These are phyloP conservation scores for Pneumocystis oryctolagi DNA, from an alignment of 1,139 yeast species.

Conservation along the genomic window DNA sequence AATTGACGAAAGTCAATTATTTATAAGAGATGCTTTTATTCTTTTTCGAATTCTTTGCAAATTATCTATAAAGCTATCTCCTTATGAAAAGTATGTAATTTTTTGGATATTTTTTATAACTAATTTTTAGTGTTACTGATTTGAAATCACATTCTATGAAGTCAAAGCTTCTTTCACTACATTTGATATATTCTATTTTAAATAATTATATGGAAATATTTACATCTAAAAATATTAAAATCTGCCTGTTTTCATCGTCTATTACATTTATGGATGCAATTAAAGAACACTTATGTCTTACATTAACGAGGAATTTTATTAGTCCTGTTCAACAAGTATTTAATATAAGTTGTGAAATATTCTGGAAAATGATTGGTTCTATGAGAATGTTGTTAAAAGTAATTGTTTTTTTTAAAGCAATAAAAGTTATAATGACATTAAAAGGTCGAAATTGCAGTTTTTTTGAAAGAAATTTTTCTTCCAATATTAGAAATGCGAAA, in stretches of 20 bases:
- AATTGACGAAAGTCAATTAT: slow-evolving; percentile 45
- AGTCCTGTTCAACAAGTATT: slow-evolving; percentile 83
- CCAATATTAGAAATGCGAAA: slow-evolving; percentile 87
- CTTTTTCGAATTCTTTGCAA: slow-evolving; percentile 91
- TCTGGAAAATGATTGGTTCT: slow-evolving; percentile 75
- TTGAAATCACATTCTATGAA: slow-evolving; percentile 85
- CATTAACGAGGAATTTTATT: slow-evolving; percentile 83
- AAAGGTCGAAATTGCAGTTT: slow-evolving; percentile 77
- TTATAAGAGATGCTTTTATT: slow-evolving; percentile 79
- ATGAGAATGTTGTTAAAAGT: slow-evolving; percentile 61
- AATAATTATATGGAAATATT: slow-evolving; percentile 77
- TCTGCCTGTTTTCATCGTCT: slow-evolving; percentile 34
- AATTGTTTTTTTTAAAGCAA: neutral
- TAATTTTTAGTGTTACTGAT: slow-evolving; percentile 35
- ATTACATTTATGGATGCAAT: slow-evolving; percentile 61
- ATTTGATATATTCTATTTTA: slow-evolving; percentile 71
- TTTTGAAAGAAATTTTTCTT: slow-evolving; percentile 82
- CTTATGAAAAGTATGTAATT: slow-evolving; percentile 28
- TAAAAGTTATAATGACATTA: neutral
- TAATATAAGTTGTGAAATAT: slow-evolving; percentile 80
- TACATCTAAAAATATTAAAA: slow-evolving; percentile 44
- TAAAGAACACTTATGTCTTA: slow-evolving; percentile 67
- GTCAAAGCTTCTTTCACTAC: slow-evolving; percentile 76
- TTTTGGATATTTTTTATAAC: neutral
- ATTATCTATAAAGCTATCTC: slow-evolving; percentile 62